phyloP scores from a whole-genome alignment of 352 stramenopile species.

The Phytophthora pseudosyringae region DNA sequence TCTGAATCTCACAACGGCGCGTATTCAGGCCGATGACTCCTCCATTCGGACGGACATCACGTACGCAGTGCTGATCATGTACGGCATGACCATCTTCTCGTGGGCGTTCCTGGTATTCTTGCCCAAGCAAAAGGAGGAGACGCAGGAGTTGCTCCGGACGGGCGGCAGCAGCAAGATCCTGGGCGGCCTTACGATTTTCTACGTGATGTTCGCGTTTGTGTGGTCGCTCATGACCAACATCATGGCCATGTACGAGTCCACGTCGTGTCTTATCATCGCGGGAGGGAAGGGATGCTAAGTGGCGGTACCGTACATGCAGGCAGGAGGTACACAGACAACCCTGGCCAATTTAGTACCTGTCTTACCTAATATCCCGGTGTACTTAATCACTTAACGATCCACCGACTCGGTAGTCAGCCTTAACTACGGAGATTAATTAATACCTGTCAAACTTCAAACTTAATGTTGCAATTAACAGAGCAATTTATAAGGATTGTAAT shows the following conservation, averaged over 20 bases:
- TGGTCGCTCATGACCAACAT: slow-evolving; percentile 28
- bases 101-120: slow-evolving; percentile 22
- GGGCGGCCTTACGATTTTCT: slow-evolving; percentile 8
- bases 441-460: no score
- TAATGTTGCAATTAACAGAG: no score
- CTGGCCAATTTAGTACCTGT: no score
- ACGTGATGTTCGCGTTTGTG: slow-evolving; percentile 16
- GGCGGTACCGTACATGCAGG: no score
- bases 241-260: slow-evolving; percentile 25
- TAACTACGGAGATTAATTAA: no score
- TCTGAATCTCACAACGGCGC: slow-evolving; percentile 12
- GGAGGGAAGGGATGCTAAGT: slow-evolving; percentile 3
- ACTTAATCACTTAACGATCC: no score
- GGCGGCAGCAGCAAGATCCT: slow-evolving; percentile 19
- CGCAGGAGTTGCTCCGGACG: slow-evolving; percentile 10
- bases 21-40: slow-evolving; percentile 11
- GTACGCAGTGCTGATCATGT: slow-evolving; percentile 23
- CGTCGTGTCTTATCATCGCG: slow-evolving; percentile 19
- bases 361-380: no score
- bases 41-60: slow-evolving; percentile 11
- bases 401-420: no score
- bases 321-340: no score
- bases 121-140: slow-evolving; percentile 17
- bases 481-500: no score
- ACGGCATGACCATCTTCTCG: slow-evolving; percentile 15